These are phyloP conservation scores for Rhipidocladum racemiflorum DNA, from an alignment of 176 grass and related monocot genomes.

Conservation along the genomic window DNA sequence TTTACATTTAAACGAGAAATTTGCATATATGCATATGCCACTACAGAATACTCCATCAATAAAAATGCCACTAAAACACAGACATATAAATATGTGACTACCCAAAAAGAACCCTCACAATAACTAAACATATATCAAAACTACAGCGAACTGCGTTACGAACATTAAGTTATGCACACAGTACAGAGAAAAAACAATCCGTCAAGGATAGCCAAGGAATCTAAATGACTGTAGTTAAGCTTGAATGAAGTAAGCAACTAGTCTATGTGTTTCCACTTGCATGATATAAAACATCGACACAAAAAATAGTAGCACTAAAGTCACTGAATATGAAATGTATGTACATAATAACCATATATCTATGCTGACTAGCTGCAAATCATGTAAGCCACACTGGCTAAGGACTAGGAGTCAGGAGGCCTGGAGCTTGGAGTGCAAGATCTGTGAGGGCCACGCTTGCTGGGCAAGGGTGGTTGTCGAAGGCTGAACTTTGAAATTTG, in stretches of 20 bases:
- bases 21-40: background rate
- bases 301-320: background rate
- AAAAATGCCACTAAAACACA: background rate
- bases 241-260: background rate
- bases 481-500: background rate
- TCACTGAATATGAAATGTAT: background rate
- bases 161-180: conserved; percentile 2
- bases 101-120: background rate
- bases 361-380: background rate
- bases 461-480: background rate
- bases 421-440: background rate
- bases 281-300: background rate
- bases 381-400: background rate
- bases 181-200: background rate
- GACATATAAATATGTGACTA: background rate
- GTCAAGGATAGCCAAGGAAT: background rate
- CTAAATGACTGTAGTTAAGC: background rate
- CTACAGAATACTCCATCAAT: conserved; percentile 6
- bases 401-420: background rate
- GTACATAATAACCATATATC: background rate
- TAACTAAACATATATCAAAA: background rate
- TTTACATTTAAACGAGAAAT: conserved; percentile 3
- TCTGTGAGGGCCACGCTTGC: background rate
- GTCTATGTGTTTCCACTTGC: background rate
- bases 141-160: background rate